Percentiles rank a stretch among this genome's conserved stretches.
Evolutionary conservation across 352 stramenopile genomes (phyloP).

Genomic region (Globisporangium recalcitrans): DNA sequence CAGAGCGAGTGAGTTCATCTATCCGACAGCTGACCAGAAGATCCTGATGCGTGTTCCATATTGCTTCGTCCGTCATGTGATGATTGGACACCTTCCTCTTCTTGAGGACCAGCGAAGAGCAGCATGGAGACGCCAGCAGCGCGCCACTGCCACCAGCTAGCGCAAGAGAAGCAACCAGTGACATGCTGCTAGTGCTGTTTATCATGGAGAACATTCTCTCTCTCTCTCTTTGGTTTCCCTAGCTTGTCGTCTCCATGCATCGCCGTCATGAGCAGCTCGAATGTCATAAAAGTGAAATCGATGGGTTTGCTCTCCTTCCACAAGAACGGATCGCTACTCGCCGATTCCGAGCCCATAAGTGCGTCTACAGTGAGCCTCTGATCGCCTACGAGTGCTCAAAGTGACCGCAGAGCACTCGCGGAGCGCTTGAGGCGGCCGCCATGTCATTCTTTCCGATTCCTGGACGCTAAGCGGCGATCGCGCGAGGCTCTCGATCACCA

Average conservation of each 20-base stretch:
- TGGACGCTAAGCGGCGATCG: neutral
- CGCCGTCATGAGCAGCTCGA: neutral
- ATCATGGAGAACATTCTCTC: neutral
- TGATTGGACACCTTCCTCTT: neutral
- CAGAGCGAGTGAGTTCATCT: neutral
- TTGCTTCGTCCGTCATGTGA: neutral
- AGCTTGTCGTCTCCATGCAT: neutral
- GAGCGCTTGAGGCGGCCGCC: neutral
- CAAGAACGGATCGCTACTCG: neutral
- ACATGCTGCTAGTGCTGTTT: neutral
- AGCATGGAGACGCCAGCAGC: neutral
- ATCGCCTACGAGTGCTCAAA: neutral
- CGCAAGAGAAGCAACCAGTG: neutral
- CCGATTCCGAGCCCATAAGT: neutral
- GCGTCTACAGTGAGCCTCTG: neutral
- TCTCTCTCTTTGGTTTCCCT: conserved; percentile 8
- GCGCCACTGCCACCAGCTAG: neutral
- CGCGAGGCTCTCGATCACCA: neutral
- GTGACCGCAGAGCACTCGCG: neutral
- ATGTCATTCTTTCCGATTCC: conserved; percentile 13
- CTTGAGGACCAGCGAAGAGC: too few species aligned
- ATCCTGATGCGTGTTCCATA: neutral
- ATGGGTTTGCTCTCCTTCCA: neutral
- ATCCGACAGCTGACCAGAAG: neutral
- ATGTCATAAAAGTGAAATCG: conserved; percentile 19